Evolutionary conservation across 2,329 filamentous ascomycete species (phyloP).

Genomic region (Trichoderma afroharzianum): DNA sequence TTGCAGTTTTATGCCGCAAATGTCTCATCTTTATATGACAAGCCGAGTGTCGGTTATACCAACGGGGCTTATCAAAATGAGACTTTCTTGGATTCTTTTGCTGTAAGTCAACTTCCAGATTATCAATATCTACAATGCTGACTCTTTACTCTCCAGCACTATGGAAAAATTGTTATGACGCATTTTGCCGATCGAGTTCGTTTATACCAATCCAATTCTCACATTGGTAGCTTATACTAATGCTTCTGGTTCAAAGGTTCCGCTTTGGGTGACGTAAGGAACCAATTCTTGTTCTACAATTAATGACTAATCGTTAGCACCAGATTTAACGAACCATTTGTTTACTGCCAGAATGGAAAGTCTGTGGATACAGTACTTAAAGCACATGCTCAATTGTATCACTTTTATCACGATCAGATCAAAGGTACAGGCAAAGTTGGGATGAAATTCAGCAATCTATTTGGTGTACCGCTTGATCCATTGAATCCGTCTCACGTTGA

Average conservation of each 20-base stretch:
- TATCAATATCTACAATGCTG: background rate
- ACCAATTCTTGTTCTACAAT: too few relatives aligned
- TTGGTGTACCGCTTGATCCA: constrained; percentile 45
- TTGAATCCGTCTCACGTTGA: constrained; percentile 39
- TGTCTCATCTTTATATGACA: constrained; percentile 13
- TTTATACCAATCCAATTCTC: background rate
- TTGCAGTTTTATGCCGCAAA: constrained; percentile 40
- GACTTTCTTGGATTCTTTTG: constrained; percentile 47
- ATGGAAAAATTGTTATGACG: constrained; percentile 49
- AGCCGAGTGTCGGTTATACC: constrained; percentile 14
- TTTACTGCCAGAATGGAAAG: constrained; percentile 39
- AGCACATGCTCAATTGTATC: constrained; percentile 47
- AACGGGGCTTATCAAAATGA: constrained; percentile 44
- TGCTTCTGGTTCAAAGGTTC: too few relatives aligned
- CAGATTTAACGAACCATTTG: constrained; percentile 51
- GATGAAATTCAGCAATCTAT: constrained; percentile 50
- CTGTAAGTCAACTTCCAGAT: constrained; percentile 22
- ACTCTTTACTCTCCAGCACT: constrained; percentile 31
- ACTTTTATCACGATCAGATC: constrained; percentile 54
- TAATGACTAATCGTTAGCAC: constrained; percentile 16
- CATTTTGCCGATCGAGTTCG: constrained; percentile 50
- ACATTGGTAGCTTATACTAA: constrained; percentile 22
- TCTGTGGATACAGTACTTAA: constrained; percentile 41
- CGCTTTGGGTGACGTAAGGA: too few relatives aligned
- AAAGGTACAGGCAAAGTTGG: constrained; percentile 42